These are phyloP conservation scores for Suillus cothurnatus DNA, from an alignment of 768 basidiomycete species.

Conservation along the genomic window DNA sequence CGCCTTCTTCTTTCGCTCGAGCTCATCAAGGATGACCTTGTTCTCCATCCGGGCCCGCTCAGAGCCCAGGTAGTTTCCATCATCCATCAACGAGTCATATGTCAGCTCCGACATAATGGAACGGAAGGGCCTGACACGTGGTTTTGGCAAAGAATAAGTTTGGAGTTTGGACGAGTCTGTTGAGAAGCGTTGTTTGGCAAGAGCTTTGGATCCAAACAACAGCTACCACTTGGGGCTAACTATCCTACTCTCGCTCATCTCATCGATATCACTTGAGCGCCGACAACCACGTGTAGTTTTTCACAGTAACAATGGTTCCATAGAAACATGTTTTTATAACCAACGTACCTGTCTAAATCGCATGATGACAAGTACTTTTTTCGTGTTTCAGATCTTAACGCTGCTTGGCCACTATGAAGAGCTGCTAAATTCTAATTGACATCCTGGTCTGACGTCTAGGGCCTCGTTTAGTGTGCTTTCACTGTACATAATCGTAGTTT, in stretches of 20 bases:
- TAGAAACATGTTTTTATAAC: not conserved
- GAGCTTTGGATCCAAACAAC: conserved; percentile 35
- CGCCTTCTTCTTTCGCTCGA: conserved; percentile 97
- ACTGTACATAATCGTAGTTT: not conserved
- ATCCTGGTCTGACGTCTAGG: not conserved
- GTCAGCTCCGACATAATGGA: conserved; percentile 71
- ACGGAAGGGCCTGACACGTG: not conserved
- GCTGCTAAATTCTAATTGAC: not conserved
- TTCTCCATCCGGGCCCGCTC: conserved; percentile 80
- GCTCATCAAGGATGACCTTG: conserved; percentile 87
- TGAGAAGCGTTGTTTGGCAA: conserved; percentile 36
- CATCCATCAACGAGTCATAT: conserved; percentile 74
- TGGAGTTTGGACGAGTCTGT: conserved; percentile 18
- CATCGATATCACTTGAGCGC: not conserved
- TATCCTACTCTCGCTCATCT: not conserved
- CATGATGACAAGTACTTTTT: not conserved
- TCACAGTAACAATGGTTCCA: not conserved
- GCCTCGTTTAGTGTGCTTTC: not conserved
- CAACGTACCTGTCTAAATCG: not conserved
- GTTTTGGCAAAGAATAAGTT: conserved; percentile 18
- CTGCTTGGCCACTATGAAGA: not conserved
- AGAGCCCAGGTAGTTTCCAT: conserved; percentile 73
- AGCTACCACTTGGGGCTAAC: conserved; percentile 13
- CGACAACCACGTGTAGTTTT: conserved; percentile 1
- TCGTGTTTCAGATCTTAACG: not conserved